phyloP scores from a whole-genome alignment of 805 yeast genomes.

The Hanseniaspora pseudoguilliermondii region DNA sequence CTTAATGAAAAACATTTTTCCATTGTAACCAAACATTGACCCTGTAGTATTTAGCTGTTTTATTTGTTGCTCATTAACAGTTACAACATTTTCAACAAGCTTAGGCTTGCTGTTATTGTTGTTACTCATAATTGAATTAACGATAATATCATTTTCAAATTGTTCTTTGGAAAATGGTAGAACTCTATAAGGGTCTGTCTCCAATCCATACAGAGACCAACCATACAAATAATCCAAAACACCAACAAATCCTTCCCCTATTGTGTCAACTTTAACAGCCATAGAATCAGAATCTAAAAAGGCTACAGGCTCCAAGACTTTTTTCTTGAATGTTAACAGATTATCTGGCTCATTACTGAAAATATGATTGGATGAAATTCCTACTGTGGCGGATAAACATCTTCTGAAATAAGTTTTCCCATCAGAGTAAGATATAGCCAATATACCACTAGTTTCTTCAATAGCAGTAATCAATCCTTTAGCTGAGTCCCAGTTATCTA shows the following conservation, averaged over 20 bases:
- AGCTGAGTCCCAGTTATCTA: constrained; percentile 49
- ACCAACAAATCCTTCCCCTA: constrained; percentile 60
- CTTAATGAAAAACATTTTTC: constrained; percentile 53
- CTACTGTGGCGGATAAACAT: constrained; percentile 12
- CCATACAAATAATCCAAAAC: constrained; percentile 67
- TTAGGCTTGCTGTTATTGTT: background rate
- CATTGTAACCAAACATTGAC: constrained; percentile 69
- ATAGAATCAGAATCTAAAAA: constrained; percentile 74
- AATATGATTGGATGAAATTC: constrained; percentile 5
- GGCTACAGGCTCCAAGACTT: constrained; percentile 54
- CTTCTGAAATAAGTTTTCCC: constrained; percentile 26
- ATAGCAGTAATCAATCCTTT: constrained; percentile 29
- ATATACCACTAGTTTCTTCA: constrained; percentile 7
- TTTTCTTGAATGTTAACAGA: constrained; percentile 14
- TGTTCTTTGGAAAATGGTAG: constrained; percentile 64
- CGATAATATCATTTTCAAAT: constrained; percentile 45
- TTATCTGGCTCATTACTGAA: background rate
- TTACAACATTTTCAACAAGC: constrained; percentile 39
- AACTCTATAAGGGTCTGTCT: constrained; percentile 89
- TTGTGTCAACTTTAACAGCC: constrained; percentile 67
- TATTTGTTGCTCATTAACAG: constrained; percentile 57
- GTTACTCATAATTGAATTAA: constrained; percentile 28
- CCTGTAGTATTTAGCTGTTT: constrained; percentile 71
- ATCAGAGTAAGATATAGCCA: constrained; percentile 7
- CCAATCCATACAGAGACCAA: constrained; percentile 74